Conservation (phyloP, 2,329 filamentous ascomycete species). For the Fusarium gaditjirri region DNA sequence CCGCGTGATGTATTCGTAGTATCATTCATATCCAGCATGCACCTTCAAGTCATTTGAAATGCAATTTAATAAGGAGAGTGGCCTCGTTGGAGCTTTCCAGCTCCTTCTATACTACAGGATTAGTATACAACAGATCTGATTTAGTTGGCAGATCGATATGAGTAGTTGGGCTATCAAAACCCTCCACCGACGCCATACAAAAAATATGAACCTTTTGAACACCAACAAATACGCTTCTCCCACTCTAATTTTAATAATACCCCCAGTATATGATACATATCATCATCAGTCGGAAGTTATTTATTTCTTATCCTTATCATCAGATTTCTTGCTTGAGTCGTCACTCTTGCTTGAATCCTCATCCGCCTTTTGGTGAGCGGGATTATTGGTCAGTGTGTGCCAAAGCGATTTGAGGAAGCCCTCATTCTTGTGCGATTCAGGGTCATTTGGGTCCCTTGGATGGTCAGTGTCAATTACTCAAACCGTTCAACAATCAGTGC, state of each 20-base stretch:
- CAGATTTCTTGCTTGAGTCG: slow-evolving; percentile 39
- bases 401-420: slow-evolving; percentile 93
- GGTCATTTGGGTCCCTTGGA: slow-evolving; percentile 41
- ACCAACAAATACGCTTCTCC: slow-evolving; percentile 51
- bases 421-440: slow-evolving; percentile 77
- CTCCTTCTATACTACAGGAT: slow-evolving; percentile 46
- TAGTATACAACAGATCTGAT: slow-evolving; percentile 48
- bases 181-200: slow-evolving; percentile 47
- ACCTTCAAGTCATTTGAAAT: slow-evolving; percentile 15
- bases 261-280: slow-evolving; percentile 38
- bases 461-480: slow-evolving; percentile 7
- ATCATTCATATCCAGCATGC: slow-evolving; percentile 1
- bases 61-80: slow-evolving; percentile 50
- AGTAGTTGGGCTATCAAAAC: slow-evolving; percentile 38
- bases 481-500: not conserved
- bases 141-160: slow-evolving; percentile 42
- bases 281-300: slow-evolving; percentile 48
- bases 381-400: slow-evolving; percentile 89
- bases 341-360: slow-evolving; percentile 35
- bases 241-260: slow-evolving; percentile 41
- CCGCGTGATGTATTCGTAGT: slow-evolving; percentile 17
- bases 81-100: slow-evolving; percentile 45
- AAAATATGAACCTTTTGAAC: slow-evolving; percentile 51
- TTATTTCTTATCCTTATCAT: slow-evolving; percentile 50
- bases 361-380: slow-evolving; percentile 59